Conservation (phyloP, 495 filamentous ascomycete species). For the Aspergillus olivimuriae region DNA sequence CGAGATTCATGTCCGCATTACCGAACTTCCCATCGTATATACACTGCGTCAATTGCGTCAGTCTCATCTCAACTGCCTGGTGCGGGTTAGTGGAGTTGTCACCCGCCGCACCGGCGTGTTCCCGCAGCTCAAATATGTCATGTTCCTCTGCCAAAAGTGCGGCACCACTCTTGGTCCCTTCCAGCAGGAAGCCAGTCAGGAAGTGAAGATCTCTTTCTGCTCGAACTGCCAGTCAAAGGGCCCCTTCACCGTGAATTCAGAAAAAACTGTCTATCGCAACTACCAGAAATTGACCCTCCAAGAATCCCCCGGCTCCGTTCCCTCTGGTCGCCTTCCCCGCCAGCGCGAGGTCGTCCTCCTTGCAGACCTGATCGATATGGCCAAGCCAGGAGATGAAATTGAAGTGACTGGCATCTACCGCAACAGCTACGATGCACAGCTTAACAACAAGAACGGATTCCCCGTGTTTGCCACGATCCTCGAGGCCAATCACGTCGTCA, state of each 20-base stretch:
- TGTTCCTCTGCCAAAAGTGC: slow-evolving; percentile 95
- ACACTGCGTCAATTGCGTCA: slow-evolving; percentile 97
- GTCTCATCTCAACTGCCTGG: slow-evolving; percentile 92
- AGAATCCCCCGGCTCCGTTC: slow-evolving; percentile 95
- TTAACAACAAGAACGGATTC: slow-evolving; percentile 99
- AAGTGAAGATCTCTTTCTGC: slow-evolving; percentile 94
- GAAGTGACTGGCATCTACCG: slow-evolving; percentile 96
- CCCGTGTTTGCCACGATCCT: slow-evolving; percentile 97
- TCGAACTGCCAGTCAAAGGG: slow-evolving; percentile 96
- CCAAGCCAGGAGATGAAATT: slow-evolving; percentile 96
- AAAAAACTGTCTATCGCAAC: slow-evolving; percentile 99
- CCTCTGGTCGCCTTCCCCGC: slow-evolving; percentile 89
- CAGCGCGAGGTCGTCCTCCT: slow-evolving; percentile 94
- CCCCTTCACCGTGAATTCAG: slow-evolving; percentile 92
- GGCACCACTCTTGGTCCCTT: slow-evolving; percentile 88
- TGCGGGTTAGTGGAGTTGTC: slow-evolving; percentile 91
- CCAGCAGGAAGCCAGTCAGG: slow-evolving; percentile 91
- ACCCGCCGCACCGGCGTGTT: slow-evolving; percentile 97
- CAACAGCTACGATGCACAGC: slow-evolving; percentile 95
- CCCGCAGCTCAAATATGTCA: slow-evolving; percentile 95
- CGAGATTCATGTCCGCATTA: slow-evolving; percentile 96
- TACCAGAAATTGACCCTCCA: slow-evolving; percentile 98
- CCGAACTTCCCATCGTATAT: slow-evolving; percentile 88
- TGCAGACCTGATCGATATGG: slow-evolving; percentile 94
- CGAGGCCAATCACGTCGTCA: slow-evolving; percentile 95